These are phyloP conservation scores for Fusarium palustre DNA, from an alignment of 2,329 filamentous ascomycete genomes.

Conservation along the genomic window DNA sequence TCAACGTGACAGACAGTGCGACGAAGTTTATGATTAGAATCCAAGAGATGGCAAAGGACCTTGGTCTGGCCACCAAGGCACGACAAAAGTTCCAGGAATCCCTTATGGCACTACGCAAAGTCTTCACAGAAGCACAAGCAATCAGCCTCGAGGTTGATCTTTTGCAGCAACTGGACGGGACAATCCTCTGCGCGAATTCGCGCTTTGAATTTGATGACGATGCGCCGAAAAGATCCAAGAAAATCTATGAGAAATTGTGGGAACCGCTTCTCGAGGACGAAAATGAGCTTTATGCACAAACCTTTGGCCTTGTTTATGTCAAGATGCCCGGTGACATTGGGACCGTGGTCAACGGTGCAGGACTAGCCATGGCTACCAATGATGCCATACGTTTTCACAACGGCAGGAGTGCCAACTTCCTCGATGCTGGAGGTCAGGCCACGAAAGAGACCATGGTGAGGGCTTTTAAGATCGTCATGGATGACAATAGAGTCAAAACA, in stretches of 20 bases:
- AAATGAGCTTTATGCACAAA: conserved; percentile 55
- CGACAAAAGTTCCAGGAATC: conserved; percentile 35
- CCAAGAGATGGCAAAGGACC: conserved; percentile 40
- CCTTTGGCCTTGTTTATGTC: conserved; percentile 83
- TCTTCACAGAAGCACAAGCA: conserved; percentile 62
- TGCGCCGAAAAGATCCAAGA: conserved; percentile 55
- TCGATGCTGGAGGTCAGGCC: conserved; percentile 91
- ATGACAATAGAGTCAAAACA: conserved; percentile 77
- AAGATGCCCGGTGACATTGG: conserved; percentile 73
- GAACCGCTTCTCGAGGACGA: conserved; percentile 51
- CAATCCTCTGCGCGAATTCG: conserved; percentile 52
- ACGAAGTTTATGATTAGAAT: too few relatives aligned
- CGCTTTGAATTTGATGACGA: conserved; percentile 63
- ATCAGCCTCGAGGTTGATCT: conserved; percentile 59
- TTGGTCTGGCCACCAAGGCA: conserved; percentile 3
- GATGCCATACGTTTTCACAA: conserved; percentile 78
- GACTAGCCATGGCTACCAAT: conserved; percentile 90
- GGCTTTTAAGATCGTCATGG: conserved; percentile 78
- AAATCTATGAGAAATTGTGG: conserved; percentile 52
- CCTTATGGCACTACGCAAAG: conserved; percentile 42
- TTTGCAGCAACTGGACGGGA: conserved; percentile 46
- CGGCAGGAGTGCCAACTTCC: conserved; percentile 81
- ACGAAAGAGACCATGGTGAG: conserved; percentile 83
- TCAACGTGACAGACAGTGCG: conserved; percentile 37
- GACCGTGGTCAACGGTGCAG: conserved; percentile 89